These are phyloP conservation scores for Yarrowia phangngaensis DNA, from an alignment of 805 yeast species.

Conservation along the genomic window DNA sequence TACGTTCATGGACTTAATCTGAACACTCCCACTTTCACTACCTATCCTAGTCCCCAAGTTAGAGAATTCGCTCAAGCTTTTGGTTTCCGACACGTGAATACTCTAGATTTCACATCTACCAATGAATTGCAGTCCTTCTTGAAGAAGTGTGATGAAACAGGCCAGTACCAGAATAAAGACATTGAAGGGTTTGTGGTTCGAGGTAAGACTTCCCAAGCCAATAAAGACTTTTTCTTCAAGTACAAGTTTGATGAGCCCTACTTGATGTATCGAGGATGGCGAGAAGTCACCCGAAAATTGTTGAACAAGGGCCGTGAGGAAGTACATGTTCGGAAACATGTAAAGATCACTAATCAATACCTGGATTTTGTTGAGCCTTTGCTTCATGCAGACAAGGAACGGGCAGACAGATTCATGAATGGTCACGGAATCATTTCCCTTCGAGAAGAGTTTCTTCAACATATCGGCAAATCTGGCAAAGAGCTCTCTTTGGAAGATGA, in stretches of 20 bases:
- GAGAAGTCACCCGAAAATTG: conserved; percentile 70
- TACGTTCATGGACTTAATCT: conserved; percentile 85
- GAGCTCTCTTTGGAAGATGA: conserved; percentile 41
- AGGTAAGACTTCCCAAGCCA: conserved; percentile 42
- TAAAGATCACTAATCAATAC: conserved; percentile 49
- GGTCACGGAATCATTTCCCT: conserved; percentile 73
- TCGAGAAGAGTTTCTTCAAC: conserved; percentile 59
- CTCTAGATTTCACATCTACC: conserved; percentile 44
- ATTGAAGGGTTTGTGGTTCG: conserved; percentile 93
- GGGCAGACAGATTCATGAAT: conserved; percentile 46
- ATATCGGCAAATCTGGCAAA: conserved; percentile 54
- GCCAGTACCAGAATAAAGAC: conserved; percentile 66
- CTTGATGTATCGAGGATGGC: conserved; percentile 79
- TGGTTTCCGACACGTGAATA: conserved; percentile 57
- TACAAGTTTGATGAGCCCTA: conserved; percentile 95
- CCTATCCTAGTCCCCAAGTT: conserved; percentile 62
- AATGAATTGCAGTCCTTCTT: conserved; percentile 50
- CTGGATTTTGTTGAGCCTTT: conserved; percentile 60
- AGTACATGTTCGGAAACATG: conserved; percentile 34
- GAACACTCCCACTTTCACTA: conserved; percentile 60
- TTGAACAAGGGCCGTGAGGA: conserved; percentile 29
- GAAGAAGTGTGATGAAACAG: conserved; percentile 56
- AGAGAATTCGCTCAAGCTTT: conserved; percentile 55
- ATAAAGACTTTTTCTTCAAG: conserved; percentile 71
- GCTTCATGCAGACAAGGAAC: conserved; percentile 48